Percentiles rank a stretch among this genome's conserved stretches.
Conservation (phyloP, 2,329 filamentous ascomycete species). For the Aspergillus sp. region DNA sequence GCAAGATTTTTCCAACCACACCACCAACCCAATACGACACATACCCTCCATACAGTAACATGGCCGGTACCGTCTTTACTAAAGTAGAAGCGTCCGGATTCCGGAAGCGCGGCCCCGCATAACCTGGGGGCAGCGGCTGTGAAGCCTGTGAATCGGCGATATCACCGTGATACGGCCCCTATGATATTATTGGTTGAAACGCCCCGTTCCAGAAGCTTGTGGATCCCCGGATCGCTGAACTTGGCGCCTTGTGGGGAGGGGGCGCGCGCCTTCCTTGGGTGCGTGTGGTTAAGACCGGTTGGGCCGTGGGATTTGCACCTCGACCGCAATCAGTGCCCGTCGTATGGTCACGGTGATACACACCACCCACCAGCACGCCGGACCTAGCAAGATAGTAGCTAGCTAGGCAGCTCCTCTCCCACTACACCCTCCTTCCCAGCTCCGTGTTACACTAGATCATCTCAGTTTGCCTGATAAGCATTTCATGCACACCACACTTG, state of each 20-base stretch:
- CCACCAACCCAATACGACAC: neutral
- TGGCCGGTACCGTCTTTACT: slow-evolving; percentile 4
- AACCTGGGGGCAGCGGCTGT: slow-evolving; percentile 22
- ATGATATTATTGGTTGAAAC: slow-evolving; percentile 16
- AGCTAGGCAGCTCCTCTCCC: neutral
- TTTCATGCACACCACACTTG: slow-evolving; percentile 7
- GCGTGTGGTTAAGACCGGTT: slow-evolving; percentile 12
- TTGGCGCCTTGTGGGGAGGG: slow-evolving; percentile 24
- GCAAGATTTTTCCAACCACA: neutral
- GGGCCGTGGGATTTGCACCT: slow-evolving; percentile 13
- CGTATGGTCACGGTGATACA: neutral
- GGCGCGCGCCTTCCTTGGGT: slow-evolving; percentile 3
- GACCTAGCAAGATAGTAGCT: no score
- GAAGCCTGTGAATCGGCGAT: slow-evolving; percentile 21
- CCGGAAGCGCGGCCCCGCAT: slow-evolving; percentile 27
- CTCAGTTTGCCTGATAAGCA: slow-evolving; percentile 11
- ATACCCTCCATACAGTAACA: neutral
- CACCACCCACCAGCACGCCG: neutral
- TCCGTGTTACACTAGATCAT: slow-evolving; percentile 6
- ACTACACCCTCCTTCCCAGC: neutral
- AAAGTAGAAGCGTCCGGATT: slow-evolving; percentile 16
- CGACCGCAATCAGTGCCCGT: slow-evolving; percentile 3
- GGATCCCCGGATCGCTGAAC: slow-evolving; percentile 24
- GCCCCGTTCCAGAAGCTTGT: slow-evolving; percentile 28
- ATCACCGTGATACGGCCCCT: slow-evolving; percentile 20